Conservation (phyloP, 768 basidiomycete genomes). For the Harrya chromipes region DNA sequence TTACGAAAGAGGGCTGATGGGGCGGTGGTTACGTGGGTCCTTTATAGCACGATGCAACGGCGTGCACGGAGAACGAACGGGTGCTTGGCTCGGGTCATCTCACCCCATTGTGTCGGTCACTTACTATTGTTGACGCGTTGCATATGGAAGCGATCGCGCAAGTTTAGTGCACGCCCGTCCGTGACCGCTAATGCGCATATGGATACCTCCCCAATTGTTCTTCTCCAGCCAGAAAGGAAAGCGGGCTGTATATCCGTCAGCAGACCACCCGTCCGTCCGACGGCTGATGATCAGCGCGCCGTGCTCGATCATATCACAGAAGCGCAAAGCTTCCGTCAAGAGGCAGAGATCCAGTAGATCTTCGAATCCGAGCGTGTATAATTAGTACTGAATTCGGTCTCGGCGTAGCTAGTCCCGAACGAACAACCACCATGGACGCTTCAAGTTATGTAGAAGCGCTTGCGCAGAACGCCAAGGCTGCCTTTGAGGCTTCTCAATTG, state of each 20-base stretch:
- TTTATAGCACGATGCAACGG: constrained; percentile 9
- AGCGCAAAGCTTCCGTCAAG: too few relatives aligned
- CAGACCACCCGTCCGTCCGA: too few relatives aligned
- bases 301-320: too few relatives aligned
- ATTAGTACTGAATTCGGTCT: neutral
- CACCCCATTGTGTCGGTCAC: constrained; percentile 10
- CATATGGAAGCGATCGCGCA: too few relatives aligned
- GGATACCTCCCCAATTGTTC: too few relatives aligned
- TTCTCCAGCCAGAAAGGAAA: too few relatives aligned
- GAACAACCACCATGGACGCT: constrained; percentile 9
- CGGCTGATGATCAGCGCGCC: too few relatives aligned
- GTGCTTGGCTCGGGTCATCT: neutral
- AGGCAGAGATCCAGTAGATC: too few relatives aligned
- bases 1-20: constrained; percentile 1
- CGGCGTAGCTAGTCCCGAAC: neutral
- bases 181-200: too few relatives aligned
- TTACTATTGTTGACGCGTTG: neutral
- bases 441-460: constrained; percentile 47
- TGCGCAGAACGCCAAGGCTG: constrained; percentile 74
- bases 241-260: too few relatives aligned
- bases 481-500: constrained; percentile 87
- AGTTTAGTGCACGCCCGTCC: too few relatives aligned
- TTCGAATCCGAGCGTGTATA: too few relatives aligned
- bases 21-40: neutral
- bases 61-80: neutral